Evolutionary conservation across 2,329 filamentous ascomycete genomes (phyloP).

Genomic region (Aspergillus glaucus): DNA sequence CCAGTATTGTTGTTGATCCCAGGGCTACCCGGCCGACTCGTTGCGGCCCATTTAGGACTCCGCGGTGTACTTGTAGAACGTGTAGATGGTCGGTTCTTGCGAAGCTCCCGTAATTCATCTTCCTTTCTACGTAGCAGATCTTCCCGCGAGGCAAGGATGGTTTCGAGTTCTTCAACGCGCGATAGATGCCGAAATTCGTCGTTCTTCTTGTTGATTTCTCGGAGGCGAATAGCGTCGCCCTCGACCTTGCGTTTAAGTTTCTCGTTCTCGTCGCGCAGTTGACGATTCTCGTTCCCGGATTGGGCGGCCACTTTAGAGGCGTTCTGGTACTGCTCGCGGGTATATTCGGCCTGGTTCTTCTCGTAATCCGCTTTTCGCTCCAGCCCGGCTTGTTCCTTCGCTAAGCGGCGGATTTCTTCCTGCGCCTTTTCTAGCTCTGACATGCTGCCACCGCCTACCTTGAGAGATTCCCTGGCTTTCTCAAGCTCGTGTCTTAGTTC

Average conservation of each 20-base stretch:
- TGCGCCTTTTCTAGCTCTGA: slow-evolving; percentile 36
- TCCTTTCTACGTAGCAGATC: slow-evolving; percentile 37
- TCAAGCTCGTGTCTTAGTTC: slow-evolving; percentile 33
- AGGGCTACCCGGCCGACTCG: slow-evolving; percentile 37
- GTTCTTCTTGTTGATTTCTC: slow-evolving; percentile 31
- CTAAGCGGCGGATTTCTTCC: slow-evolving; percentile 34
- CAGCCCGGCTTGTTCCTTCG: slow-evolving; percentile 28
- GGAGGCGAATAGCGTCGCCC: slow-evolving; percentile 31
- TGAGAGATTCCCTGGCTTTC: slow-evolving; percentile 34
- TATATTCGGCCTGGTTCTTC: slow-evolving; percentile 40
- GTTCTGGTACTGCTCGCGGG: slow-evolving; percentile 42
- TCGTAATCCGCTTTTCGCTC: slow-evolving; percentile 37
- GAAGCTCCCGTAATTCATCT: slow-evolving; percentile 40
- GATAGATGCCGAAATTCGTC: slow-evolving; percentile 29
- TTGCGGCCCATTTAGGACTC: slow-evolving; percentile 33
- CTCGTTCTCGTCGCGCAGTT: slow-evolving; percentile 33
- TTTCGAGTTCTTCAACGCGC: slow-evolving; percentile 35
- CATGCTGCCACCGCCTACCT: slow-evolving; percentile 33
- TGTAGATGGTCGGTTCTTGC: slow-evolving; percentile 38
- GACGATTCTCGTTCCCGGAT: slow-evolving; percentile 31
- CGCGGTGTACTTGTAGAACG: slow-evolving; percentile 38
- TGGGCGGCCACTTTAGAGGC: slow-evolving; percentile 41
- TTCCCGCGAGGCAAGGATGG: slow-evolving; percentile 30
- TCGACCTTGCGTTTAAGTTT: slow-evolving; percentile 31
- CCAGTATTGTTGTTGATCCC: slow-evolving; percentile 25